These are phyloP conservation scores for Trichophyton benhamiae DNA, from an alignment of 2,329 filamentous ascomycete genomes.

Conservation along the genomic window DNA sequence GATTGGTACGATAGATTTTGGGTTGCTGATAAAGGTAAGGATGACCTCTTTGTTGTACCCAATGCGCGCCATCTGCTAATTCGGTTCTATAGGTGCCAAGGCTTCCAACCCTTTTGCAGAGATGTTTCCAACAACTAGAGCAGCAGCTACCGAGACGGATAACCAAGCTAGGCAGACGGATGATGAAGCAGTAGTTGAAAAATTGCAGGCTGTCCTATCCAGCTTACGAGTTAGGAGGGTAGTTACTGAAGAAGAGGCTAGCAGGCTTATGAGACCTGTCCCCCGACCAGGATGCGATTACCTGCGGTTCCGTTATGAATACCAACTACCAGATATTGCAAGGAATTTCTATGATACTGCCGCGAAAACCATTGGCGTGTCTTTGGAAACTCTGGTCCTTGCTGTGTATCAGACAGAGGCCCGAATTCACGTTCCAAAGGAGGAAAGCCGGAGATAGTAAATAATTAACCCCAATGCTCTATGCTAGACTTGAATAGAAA, in stretches of 20 bases:
- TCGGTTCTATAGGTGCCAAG: conserved; percentile 2
- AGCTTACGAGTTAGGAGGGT: conserved; percentile 29
- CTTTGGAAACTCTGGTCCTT: conserved; percentile 38
- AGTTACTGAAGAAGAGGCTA: conserved; percentile 25
- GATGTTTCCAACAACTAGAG: conserved; percentile 31
- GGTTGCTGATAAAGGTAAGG: conserved; percentile 26
- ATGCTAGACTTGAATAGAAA: background rate
- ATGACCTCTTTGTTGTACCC: background rate
- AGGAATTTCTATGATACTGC: conserved; percentile 41
- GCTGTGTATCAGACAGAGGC: conserved; percentile 41
- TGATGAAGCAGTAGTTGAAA: conserved; percentile 22
- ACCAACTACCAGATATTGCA: conserved; percentile 36
- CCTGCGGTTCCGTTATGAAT: conserved; percentile 35
- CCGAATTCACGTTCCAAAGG: conserved; percentile 20
- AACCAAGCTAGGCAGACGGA: conserved; percentile 10
- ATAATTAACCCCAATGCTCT: background rate
- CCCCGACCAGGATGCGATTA: conserved; percentile 41
- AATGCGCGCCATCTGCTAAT: background rate
- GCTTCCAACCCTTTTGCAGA: conserved; percentile 26
- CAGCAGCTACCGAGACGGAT: conserved; percentile 8
- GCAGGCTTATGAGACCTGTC: conserved; percentile 17
- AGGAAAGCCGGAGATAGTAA: background rate
- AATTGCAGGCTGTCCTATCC: conserved; percentile 34
- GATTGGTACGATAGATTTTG: conserved; percentile 65
- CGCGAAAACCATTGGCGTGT: conserved; percentile 39